Evolutionary conservation across 2,329 filamentous ascomycete genomes (phyloP).

Genomic region (Colletotrichum aenigma): DNA sequence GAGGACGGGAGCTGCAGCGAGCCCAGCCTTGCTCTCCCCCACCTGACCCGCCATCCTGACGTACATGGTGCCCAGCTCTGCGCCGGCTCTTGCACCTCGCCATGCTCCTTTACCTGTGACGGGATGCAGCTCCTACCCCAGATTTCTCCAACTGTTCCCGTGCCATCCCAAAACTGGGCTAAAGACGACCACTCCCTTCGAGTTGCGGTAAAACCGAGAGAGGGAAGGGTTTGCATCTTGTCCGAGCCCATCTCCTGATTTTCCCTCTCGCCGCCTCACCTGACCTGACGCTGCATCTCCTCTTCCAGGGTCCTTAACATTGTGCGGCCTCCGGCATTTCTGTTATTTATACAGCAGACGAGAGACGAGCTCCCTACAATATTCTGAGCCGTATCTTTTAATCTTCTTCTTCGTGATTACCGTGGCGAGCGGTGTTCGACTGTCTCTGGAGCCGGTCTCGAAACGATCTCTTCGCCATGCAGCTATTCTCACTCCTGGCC

Average conservation of each 20-base stretch:
- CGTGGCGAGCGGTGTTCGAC: not conserved
- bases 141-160: conserved; percentile 15
- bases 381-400: not conserved
- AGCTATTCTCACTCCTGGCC: conserved; percentile 32
- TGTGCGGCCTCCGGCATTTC: not conserved
- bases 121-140: conserved; percentile 4
- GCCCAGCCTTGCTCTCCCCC: not conserved
- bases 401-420: not conserved
- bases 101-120: not conserved
- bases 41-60: conserved; percentile 15
- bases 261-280: not conserved
- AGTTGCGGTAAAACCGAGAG: not conserved
- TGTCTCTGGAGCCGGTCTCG: not conserved
- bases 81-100: not conserved
- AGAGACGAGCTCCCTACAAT: not conserved
- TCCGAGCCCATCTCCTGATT: not conserved
- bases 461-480: conserved; percentile 25
- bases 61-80: not conserved
- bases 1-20: not conserved
- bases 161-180: not conserved
- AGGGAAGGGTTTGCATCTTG: not conserved
- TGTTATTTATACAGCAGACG: not conserved
- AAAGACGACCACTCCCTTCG: not conserved
- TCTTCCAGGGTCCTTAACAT: not conserved
- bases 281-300: not conserved